These are phyloP conservation scores for Melampsora larici-populina DNA, from an alignment of 1,284 basidiomycete species.

Conservation along the genomic window DNA sequence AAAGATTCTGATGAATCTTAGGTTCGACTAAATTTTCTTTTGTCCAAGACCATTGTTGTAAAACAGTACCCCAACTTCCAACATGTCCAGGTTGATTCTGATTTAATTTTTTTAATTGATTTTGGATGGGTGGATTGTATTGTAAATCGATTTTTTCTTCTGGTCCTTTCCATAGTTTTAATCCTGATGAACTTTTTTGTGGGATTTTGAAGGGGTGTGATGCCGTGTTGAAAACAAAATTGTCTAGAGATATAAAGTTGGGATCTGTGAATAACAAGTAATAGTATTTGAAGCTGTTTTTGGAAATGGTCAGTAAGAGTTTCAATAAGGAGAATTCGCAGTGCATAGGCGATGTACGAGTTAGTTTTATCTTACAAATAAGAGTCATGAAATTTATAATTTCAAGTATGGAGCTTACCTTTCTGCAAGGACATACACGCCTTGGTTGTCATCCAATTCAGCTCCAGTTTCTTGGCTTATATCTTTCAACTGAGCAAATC, in stretches of 20 bases:
- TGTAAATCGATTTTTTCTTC: slow-evolving; percentile 4
- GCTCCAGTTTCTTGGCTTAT: slow-evolving; percentile 51
- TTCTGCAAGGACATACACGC: slow-evolving; percentile 61
- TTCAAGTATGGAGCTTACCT: slow-evolving; percentile 54
- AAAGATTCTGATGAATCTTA: too few species aligned
- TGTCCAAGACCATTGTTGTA: slow-evolving; percentile 41
- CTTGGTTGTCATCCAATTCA: slow-evolving; percentile 55
- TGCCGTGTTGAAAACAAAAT: slow-evolving; percentile 60
- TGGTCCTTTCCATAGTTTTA: slow-evolving; percentile 18
- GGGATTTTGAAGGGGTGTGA: slow-evolving; percentile 42
- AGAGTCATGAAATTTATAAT: background rate
- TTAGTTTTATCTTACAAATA: background rate
- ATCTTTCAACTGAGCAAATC: slow-evolving; percentile 56
- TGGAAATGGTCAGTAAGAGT: background rate
- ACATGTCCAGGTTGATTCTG: background rate
- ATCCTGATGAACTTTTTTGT: background rate
- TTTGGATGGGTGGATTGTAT: slow-evolving; percentile 29
- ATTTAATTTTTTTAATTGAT: slow-evolving; percentile 2
- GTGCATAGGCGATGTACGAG: slow-evolving; percentile 44
- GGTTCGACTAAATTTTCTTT: too few species aligned
- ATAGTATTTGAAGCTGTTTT: slow-evolving; percentile 46
- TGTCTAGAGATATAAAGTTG: slow-evolving; percentile 59
- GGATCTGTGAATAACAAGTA: slow-evolving; percentile 58
- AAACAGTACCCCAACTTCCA: slow-evolving; percentile 16
- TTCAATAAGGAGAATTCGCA: background rate